Conservation (phyloP, 305 asterid genomes). For the Fraxinus sp. region DNA sequence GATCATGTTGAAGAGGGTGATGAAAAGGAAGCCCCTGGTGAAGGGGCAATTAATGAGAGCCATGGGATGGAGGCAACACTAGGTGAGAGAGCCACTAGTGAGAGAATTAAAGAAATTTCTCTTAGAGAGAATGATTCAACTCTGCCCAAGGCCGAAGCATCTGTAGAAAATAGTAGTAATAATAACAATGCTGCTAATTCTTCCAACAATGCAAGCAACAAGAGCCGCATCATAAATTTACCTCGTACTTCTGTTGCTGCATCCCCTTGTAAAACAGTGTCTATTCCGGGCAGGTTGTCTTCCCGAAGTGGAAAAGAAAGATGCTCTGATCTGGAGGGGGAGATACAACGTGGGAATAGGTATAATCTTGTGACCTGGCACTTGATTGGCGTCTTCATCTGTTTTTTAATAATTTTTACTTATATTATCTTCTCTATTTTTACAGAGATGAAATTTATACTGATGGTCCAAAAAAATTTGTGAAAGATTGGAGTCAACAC, state of each 20-base stretch:
- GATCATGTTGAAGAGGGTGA: conserved; percentile 27
- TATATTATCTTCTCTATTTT: conserved; percentile 18
- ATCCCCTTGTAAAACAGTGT: conserved; percentile 47
- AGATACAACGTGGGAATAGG: conserved; percentile 60
- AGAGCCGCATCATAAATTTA: conserved; percentile 73
- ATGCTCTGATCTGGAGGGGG: conserved; percentile 53
- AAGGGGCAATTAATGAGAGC: conserved; percentile 34
- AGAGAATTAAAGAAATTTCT: conserved; percentile 34
- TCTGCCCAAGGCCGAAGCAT: conserved; percentile 41
- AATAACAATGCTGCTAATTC: conserved; percentile 36
- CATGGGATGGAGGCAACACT: conserved; percentile 28
- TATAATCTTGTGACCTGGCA: conserved; percentile 26
- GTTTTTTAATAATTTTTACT: not conserved
- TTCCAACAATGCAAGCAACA: conserved; percentile 41
- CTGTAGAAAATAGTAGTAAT: conserved; percentile 32
- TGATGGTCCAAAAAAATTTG: conserved; percentile 54
- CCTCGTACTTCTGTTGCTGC: conserved; percentile 51
- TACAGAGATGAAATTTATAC: conserved; percentile 54
- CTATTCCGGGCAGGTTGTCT: conserved; percentile 42
- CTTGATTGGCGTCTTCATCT: conserved; percentile 5
- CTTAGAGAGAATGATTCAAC: conserved; percentile 36
- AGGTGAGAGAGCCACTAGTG: conserved; percentile 37
- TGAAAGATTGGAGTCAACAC: conserved; percentile 48
- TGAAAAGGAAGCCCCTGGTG: conserved; percentile 33
- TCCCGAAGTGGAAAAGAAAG: conserved; percentile 64